These are phyloP conservation scores for Eimeria mitis DNA, from an alignment of 169 alveolate species.

Conservation along the genomic window DNA sequence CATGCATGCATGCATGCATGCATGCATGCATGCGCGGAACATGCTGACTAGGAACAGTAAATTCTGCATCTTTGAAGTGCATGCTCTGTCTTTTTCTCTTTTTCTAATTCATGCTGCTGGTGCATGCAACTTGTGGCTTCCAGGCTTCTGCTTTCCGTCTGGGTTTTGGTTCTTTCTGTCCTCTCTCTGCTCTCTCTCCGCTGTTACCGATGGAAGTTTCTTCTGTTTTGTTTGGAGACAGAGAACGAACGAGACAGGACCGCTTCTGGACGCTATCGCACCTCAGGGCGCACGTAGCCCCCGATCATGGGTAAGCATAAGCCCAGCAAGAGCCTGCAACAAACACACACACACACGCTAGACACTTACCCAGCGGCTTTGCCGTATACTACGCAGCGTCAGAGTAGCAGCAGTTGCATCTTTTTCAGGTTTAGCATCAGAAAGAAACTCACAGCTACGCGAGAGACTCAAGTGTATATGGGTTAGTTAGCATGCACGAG, in stretches of 20 bases:
- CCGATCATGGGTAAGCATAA: conserved; percentile 81
- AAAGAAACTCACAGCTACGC: not conserved
- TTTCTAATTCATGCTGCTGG: not conserved
- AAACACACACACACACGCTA: not conserved
- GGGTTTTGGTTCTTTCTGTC: conserved; percentile 77
- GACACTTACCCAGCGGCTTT: not conserved
- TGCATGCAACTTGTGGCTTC: not conserved
- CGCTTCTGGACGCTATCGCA: conserved; percentile 80
- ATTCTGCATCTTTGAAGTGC: not conserved
- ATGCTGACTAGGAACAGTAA: not conserved
- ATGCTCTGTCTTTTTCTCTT: not conserved
- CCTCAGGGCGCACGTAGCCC: conserved; percentile 71
- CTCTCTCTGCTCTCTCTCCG: conserved; percentile 69
- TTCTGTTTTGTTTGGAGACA: conserved; percentile 56
- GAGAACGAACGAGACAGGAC: conserved; percentile 46
- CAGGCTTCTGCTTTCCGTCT: conserved; percentile 80
- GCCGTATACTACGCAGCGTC: not conserved
- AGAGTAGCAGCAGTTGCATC: not conserved
- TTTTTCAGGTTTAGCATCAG: not conserved
- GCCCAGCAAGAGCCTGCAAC: not conserved
- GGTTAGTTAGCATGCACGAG: not conserved
- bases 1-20: too few species aligned
- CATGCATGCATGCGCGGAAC: not conserved
- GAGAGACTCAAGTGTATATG: too few species aligned
- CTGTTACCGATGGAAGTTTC: conserved; percentile 69